Base-by-base conservation (phyloP, 2,329 filamentous ascomycete species). In the Scorias spongiosa region DNA sequence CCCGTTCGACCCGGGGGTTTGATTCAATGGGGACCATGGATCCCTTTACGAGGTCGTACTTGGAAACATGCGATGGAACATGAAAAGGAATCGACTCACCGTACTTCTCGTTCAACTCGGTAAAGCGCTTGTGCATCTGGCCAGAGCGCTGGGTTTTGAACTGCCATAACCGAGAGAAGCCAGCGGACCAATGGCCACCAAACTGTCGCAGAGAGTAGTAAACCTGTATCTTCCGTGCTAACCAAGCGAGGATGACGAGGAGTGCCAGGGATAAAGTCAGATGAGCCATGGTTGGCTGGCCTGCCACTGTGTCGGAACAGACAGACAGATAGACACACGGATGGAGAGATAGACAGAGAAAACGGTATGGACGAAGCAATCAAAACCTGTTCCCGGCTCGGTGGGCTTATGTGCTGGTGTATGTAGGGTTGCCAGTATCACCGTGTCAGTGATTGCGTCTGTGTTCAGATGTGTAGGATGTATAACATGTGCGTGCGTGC, bases 161-260 rank as follows among this genome's bases (percentile, higher is more conserved):
- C 34, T 65, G 55, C 62, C 62, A 65, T 48, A 64, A 42, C 14
- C 63, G 51, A 6, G 60, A 61, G 56, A 60, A 65, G 9, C 59
- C 60, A 14, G 55, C 52, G 1, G 53, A 57, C 55, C 60, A 62
- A 42, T 63, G 63, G 26, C 63, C 63, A 15, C 57, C 56, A 46
- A 65, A 65, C 7, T 57, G 49, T 14, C 49, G 53, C 41, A 65
- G 52, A 2, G 57, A 49, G 42, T 49, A 49, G 45, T 61, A 61
- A n/a, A 51, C 54, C 17, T 50, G 54, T 15, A 59, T 41, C 20
- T 50, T 54, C 28, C 53, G 58, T 44, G 51, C 42, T 20, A 57
- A 47, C 39, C 52, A 46, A 34, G 46, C 44, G 18, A 53, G 18
- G 30, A 56, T 39, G 12, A 52, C 41, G 30, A 57, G 45, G 39